phyloP scores from a whole-genome alignment of 306 rosid genomes.

The Styphnolobium japonicum region DNA sequence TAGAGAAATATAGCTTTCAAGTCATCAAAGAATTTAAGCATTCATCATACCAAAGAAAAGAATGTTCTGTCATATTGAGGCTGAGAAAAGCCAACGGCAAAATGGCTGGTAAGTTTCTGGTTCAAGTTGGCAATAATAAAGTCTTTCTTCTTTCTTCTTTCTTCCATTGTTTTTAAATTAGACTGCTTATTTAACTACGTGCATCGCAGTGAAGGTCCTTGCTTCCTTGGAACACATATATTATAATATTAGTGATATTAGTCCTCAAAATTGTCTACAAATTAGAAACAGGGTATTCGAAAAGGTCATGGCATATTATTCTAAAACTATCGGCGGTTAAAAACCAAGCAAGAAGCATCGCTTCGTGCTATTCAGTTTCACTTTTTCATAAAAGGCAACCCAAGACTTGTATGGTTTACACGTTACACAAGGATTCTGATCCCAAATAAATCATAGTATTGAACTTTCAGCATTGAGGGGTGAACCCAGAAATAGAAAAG shows the following conservation, averaged over 20 bases:
- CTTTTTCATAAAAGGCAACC: not conserved
- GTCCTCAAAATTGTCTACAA: not conserved
- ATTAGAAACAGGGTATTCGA: not conserved
- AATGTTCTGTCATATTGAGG: not conserved
- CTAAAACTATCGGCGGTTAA: not conserved
- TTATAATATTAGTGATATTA: not conserved
- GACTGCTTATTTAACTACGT: not conserved
- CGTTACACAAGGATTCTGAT: not conserved
- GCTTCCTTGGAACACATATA: not conserved
- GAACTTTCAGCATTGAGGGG: not conserved
- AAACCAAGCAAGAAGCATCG: not conserved
- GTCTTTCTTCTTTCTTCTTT: constrained; percentile 2
- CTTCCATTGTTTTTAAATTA: not conserved
- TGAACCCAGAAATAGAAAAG: not conserved
- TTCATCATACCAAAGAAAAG: not conserved
- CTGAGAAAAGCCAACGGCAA: not conserved
- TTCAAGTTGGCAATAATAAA: not conserved
- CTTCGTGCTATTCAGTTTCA: not conserved
- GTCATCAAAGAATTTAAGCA: not conserved
- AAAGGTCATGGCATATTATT: not conserved
- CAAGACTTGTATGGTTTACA: not conserved
- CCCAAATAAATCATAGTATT: not conserved
- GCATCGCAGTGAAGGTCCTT: not conserved
- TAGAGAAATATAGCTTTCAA: not conserved
- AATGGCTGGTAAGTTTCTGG: not conserved